Base-by-base conservation (phyloP, 169 alveolate genomes). In the Miamiensis avidus region DNA sequence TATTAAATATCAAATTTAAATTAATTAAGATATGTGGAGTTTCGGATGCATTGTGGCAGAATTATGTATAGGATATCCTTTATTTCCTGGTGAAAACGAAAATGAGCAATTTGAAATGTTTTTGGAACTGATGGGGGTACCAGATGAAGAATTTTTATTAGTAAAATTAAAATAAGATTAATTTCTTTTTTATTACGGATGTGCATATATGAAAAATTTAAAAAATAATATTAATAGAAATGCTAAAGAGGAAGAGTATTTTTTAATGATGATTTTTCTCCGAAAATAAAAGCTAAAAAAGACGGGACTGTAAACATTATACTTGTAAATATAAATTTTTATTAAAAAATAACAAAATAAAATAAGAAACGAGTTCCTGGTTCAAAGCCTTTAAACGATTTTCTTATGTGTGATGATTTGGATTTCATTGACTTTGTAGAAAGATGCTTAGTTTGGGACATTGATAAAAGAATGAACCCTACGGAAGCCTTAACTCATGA, bases 401-500 rank as follows among this genome's bases (percentile, higher is more conserved):
- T 85, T 76, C 74, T 89, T 34, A 78, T 75, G 31, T 83, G 85
- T 31, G 89, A 83, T 1, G 90, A 91, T 74, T 76, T 86, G 0
- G 87, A 74, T 81, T 91, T 94, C 31, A 83, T 94, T 30, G 93
- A 93, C 69, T 92, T 96, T 76, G 82, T 96, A 28, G 83, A 86
- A 33, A 82, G 83, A 75, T 95, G 98, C 72, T 89, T 97, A 29
- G 90, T 88, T 30, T 95, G 98, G 98, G 95, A 97, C 83, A 97
- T 98, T 26, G 82, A 82, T 34, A 89, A 92, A 20, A 91, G 99
- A 81, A 82, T 97, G 89, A 93, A 96, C 27, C 98, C 99, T n/a
- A 95, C 91, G 65, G 96, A 95, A 74, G 99, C 97, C 1, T 88
- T 97, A 34, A 85, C 88, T 33, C 99, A 97, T 88, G 94, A 92